These are phyloP conservation scores for Talaromyces sp. DNA, from an alignment of 2,329 filamentous ascomycete species.

Conservation along the genomic window DNA sequence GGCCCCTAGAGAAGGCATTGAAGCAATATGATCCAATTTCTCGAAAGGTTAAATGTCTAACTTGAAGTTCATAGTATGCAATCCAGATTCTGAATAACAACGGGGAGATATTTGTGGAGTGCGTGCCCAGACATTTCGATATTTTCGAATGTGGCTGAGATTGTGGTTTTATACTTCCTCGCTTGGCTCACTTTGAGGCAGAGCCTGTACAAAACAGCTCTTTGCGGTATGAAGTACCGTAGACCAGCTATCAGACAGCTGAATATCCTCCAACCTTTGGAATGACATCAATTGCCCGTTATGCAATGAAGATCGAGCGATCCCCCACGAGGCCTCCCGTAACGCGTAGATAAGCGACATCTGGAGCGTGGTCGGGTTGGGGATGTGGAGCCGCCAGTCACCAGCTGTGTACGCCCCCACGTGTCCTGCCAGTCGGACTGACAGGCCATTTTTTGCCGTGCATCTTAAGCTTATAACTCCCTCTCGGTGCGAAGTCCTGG, in stretches of 20 bases:
- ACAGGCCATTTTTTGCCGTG: not conserved
- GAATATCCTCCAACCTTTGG: no score
- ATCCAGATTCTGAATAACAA: no score
- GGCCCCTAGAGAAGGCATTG: conserved; percentile 14
- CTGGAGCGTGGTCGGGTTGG: not conserved
- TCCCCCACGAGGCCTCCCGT: not conserved
- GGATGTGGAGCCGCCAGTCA: conserved; percentile 4
- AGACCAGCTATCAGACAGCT: no score
- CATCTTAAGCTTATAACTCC: conserved; percentile 6
- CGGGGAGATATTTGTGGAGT: no score
- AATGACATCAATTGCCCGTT: no score
- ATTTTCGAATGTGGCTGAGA: no score
- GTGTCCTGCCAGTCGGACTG: conserved; percentile 12
- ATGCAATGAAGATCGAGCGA: conserved; percentile 2
- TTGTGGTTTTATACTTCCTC: not conserved
- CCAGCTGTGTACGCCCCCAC: conserved; percentile 11
- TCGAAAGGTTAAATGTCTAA: not conserved
- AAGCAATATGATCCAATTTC: not conserved
- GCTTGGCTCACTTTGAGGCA: no score
- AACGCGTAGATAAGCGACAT: not conserved
- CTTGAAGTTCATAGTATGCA: no score
- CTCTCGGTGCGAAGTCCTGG: conserved; percentile 21
- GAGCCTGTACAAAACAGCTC: no score
- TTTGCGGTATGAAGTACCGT: conserved; percentile 1
- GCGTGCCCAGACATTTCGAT: no score